Percentiles rank a stretch among this genome's conserved stretches.
These are phyloP conservation scores for Trichoderma atroviride DNA, from an alignment of 2,329 filamentous ascomycete species.

Conservation along the genomic window DNA sequence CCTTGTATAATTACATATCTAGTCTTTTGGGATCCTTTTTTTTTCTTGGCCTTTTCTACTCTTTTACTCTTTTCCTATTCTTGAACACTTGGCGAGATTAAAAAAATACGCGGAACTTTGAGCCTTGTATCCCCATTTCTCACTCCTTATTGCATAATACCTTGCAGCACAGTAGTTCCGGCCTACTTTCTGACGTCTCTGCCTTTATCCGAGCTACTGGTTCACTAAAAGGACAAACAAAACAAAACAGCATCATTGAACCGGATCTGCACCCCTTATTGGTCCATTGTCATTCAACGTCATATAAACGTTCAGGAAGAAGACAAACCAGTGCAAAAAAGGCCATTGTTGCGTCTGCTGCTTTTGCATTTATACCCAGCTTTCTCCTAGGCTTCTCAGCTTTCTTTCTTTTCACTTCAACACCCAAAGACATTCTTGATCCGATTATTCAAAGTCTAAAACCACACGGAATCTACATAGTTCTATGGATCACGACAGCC, in stretches of 20 bases:
- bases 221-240: background rate
- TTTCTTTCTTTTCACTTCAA: background rate
- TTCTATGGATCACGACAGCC: background rate
- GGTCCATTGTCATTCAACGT: constrained; percentile 20
- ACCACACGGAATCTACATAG: background rate
- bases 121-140: background rate
- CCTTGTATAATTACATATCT: background rate
- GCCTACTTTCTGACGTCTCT: no score
- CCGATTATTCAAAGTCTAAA: background rate
- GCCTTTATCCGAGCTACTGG: background rate
- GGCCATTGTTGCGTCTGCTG: background rate
- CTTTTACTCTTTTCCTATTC: background rate
- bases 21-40: background rate
- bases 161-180: background rate
- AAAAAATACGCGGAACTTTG: background rate
- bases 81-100: background rate
- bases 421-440: background rate
- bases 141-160: background rate
- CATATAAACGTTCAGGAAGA: background rate
- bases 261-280: constrained; percentile 17
- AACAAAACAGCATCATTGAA: background rate
- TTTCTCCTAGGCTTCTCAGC: background rate
- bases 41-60: background rate
- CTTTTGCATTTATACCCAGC: background rate
- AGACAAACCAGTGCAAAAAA: background rate